Evolutionary conservation across 2,329 filamentous ascomycete species (phyloP).

Genomic region (Phialophora verrucosa): DNA sequence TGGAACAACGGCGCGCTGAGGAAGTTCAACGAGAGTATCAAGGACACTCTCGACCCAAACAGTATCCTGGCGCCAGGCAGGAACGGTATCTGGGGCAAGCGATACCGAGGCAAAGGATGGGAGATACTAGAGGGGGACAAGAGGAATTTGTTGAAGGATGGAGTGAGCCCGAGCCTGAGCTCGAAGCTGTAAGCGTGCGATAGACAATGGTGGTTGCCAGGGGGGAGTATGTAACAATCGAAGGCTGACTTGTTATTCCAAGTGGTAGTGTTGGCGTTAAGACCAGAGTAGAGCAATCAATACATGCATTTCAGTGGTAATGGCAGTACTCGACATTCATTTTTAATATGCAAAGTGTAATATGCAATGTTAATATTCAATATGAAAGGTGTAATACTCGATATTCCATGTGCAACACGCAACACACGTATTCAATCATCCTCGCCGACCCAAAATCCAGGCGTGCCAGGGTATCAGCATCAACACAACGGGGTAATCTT

Average conservation of each 20-base stretch:
- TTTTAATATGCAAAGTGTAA: too few species aligned
- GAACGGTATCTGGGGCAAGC: conserved; percentile 51
- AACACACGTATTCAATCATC: too few species aligned
- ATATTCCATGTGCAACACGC: too few species aligned
- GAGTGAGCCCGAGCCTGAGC: conserved; percentile 29
- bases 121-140: conserved; percentile 34
- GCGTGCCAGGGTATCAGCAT: conserved; percentile 12
- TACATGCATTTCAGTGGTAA: neutral
- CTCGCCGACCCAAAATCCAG: too few species aligned
- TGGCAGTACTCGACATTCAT: too few species aligned
- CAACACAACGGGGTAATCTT: conserved; percentile 49
- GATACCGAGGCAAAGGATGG: conserved; percentile 31
- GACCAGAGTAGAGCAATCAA: neutral
- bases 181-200: neutral
- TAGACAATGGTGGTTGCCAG: neutral
- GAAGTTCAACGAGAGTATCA: conserved; percentile 54
- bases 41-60: conserved; percentile 57
- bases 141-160: conserved; percentile 31
- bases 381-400: too few species aligned
- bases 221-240: neutral
- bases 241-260: neutral
- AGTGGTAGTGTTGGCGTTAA: neutral
- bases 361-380: too few species aligned
- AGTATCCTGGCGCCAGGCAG: conserved; percentile 56
- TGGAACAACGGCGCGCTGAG: conserved; percentile 51